A percentile compares a stretch with the other conserved stretches of the same genome.
phyloP scores from a whole-genome alignment of 129 eudicot species.

The Kitagawia praeruptora region DNA sequence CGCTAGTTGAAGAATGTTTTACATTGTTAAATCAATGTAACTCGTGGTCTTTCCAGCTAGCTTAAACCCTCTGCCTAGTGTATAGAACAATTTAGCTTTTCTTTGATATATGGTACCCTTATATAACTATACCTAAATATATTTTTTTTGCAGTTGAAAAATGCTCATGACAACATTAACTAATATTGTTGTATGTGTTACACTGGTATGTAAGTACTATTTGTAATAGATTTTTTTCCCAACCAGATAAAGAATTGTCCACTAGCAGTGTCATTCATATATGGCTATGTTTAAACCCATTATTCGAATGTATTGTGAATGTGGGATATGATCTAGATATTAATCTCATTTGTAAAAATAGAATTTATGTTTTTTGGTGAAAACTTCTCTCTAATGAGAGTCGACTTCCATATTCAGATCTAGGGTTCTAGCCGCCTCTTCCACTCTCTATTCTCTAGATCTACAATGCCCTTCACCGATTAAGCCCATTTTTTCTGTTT shows the following conservation, averaged over 20 bases:
- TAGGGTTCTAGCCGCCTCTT: too few relatives aligned
- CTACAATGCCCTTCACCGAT: too few relatives aligned
- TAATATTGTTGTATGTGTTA: background rate
- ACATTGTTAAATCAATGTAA: background rate
- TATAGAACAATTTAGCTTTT: too few relatives aligned
- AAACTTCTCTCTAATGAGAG: too few relatives aligned
- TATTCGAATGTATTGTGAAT: background rate
- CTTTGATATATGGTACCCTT: too few relatives aligned
- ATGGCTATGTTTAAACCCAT: too few relatives aligned
- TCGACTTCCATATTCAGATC: too few relatives aligned
- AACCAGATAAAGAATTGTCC: too few relatives aligned
- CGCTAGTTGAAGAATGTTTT: background rate
- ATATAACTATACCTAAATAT: background rate
- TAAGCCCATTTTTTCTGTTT: too few relatives aligned
- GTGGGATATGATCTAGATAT: background rate
- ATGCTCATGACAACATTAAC: background rate
- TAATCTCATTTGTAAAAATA: background rate
- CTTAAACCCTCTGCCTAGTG: background rate
- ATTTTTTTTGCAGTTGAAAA: background rate
- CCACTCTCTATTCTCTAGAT: too few relatives aligned
- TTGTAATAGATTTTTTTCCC: too few relatives aligned
- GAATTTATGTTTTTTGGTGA: background rate
- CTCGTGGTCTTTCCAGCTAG: background rate
- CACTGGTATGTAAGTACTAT: background rate
- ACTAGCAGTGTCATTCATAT: too few relatives aligned